These are phyloP conservation scores for Phoenix roebelenii DNA, from an alignment of 176 grass and related monocot genomes.

Conservation along the genomic window DNA sequence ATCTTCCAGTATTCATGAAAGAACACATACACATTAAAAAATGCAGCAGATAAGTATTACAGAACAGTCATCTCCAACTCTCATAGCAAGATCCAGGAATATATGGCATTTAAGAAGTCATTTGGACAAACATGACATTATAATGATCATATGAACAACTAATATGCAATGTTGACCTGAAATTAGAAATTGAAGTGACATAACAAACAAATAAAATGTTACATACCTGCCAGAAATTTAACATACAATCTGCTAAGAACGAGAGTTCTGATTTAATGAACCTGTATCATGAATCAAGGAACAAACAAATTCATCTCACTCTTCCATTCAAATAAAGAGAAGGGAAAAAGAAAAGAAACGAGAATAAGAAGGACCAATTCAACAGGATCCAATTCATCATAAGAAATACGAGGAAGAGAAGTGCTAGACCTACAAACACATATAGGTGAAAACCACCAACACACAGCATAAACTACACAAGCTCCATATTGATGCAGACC, in stretches of 20 bases:
- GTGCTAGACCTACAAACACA: neutral
- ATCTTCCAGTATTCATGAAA: too few species aligned
- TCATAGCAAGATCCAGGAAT: too few species aligned
- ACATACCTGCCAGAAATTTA: conserved; percentile 72
- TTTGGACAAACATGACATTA: too few species aligned
- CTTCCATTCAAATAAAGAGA: too few species aligned
- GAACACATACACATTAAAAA: too few species aligned
- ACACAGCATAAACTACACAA: too few species aligned
- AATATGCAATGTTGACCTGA: neutral
- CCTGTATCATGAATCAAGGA: conserved; percentile 9
- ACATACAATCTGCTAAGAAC: conserved; percentile 54
- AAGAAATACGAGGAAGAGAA: neutral
- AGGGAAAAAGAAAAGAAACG: conserved; percentile 1
- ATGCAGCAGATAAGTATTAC: too few species aligned
- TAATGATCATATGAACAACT: neutral
- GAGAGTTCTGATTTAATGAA: conserved; percentile 41
- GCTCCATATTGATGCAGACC: too few species aligned
- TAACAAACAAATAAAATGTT: neutral
- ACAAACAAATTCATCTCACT: too few species aligned
- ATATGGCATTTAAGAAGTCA: too few species aligned
- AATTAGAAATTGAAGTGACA: neutral
- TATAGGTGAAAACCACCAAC: too few species aligned
- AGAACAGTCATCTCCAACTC: too few species aligned
- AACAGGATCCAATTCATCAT: conserved; percentile 3
- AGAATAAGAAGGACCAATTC: conserved; percentile 14